These are phyloP conservation scores for Blastobotrys raffinosifermentans DNA, from an alignment of 1,139 yeast species.

Conservation along the genomic window DNA sequence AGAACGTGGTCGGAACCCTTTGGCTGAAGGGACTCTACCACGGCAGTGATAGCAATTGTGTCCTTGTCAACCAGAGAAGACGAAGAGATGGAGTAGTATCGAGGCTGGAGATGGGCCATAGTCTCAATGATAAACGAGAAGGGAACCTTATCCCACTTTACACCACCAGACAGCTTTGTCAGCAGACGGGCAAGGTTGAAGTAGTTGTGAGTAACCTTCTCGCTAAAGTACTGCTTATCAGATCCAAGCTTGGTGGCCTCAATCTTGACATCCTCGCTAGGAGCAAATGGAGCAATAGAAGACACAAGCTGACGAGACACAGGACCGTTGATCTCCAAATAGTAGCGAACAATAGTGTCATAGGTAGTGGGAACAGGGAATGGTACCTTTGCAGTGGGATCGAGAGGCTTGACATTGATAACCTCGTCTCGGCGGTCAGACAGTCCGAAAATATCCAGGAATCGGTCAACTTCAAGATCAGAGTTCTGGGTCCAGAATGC, in stretches of 20 bases:
- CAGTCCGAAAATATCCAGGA: constrained; percentile 61
- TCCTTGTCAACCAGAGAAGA: constrained; percentile 76
- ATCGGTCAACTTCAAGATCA: constrained; percentile 60
- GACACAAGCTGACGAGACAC: constrained; percentile 83
- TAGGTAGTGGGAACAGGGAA: constrained; percentile 91
- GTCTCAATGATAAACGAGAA: constrained; percentile 80
- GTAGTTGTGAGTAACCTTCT: constrained; percentile 52
- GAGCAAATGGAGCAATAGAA: constrained; percentile 80
- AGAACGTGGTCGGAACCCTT: constrained; percentile 42
- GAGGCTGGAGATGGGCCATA: constrained; percentile 78
- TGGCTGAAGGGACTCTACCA: constrained; percentile 67
- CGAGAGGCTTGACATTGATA: constrained; percentile 63
- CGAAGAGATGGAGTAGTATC: constrained; percentile 95
- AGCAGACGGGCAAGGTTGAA: constrained; percentile 77
- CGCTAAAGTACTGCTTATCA: constrained; percentile 64
- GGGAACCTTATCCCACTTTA: constrained; percentile 70
- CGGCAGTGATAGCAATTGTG: constrained; percentile 71
- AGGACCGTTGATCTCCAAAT: constrained; percentile 87
- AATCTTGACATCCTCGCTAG: constrained; percentile 53
- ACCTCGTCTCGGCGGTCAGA: constrained; percentile 48
- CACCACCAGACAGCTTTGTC: constrained; percentile 52
- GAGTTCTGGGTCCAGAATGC: constrained; percentile 94
- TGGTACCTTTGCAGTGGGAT: constrained; percentile 68
- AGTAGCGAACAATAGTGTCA: constrained; percentile 79
- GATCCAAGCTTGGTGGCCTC: constrained; percentile 52